Conservation (phyloP, 2,329 filamentous ascomycete species). For the Conoideocrella luteorostrata region DNA sequence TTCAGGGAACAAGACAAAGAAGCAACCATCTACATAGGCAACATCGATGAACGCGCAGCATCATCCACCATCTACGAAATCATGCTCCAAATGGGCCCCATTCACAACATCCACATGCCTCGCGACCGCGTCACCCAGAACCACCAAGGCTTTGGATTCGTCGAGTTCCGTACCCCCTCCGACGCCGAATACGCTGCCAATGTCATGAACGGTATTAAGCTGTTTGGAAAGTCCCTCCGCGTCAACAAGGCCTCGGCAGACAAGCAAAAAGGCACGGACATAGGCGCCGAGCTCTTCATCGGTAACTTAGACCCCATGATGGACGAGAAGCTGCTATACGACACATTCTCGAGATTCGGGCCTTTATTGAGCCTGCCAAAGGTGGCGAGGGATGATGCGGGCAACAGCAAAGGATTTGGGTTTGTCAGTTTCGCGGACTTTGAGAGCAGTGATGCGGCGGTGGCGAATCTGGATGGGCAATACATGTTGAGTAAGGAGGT, state of each 20-base stretch:
- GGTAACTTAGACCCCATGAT: constrained; percentile 93
- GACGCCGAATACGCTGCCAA: constrained; percentile 95
- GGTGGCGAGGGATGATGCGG: constrained; percentile 83
- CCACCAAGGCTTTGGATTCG: constrained; percentile 97
- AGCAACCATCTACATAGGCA: constrained; percentile 95
- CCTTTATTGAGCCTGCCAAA: constrained; percentile 79
- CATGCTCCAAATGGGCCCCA: constrained; percentile 95
- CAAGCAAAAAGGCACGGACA: constrained; percentile 87
- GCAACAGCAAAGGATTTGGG: constrained; percentile 88
- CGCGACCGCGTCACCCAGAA: constrained; percentile 96
- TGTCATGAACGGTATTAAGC: constrained; percentile 90
- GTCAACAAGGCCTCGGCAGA: constrained; percentile 92
- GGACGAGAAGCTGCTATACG: constrained; percentile 91
- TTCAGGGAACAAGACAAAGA: constrained; percentile 98
- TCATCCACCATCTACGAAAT: constrained; percentile 93
- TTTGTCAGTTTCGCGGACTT: constrained; percentile 93
- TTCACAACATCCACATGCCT: constrained; percentile 95
- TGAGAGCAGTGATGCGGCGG: constrained; percentile 86
- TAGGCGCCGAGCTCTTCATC: constrained; percentile 94
- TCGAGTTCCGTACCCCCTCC: constrained; percentile 92
- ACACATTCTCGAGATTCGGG: constrained; percentile 89
- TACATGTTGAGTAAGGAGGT: constrained; percentile 97
- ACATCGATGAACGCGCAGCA: constrained; percentile 92
- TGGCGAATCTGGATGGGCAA: constrained; percentile 89
- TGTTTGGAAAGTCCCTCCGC: constrained; percentile 90